Evolutionary conservation across 495 filamentous ascomycete genomes (phyloP).

Genomic region (Aspergillus cristatus): DNA sequence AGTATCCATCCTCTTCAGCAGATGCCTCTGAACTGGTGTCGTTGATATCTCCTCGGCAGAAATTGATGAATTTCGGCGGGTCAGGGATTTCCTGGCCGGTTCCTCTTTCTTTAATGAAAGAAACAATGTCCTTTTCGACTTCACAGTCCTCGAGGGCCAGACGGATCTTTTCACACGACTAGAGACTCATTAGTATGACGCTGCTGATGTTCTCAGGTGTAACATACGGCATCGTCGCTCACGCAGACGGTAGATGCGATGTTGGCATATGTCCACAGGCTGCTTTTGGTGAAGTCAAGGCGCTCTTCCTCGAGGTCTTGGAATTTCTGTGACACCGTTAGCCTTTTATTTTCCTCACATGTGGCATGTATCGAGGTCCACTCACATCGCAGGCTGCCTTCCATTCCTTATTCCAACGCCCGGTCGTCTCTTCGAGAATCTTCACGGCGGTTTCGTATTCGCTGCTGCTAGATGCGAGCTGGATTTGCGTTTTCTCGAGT

Average conservation of each 20-base stretch:
- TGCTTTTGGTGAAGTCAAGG: constrained; percentile 93
- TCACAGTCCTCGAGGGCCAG: constrained; percentile 90
- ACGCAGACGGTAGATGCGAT: constrained; percentile 98
- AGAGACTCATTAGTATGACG: constrained; percentile 10
- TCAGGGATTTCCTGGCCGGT: constrained; percentile 98
- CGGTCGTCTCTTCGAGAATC: constrained; percentile 89
- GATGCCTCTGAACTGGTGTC: constrained; percentile 75
- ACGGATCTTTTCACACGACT: constrained; percentile 94
- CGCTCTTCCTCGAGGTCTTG: constrained; percentile 98
- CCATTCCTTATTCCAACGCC: constrained; percentile 96
- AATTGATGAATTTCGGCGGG: constrained; percentile 97
- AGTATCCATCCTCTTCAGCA: constrained; percentile 79
- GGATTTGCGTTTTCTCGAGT: constrained; percentile 96
- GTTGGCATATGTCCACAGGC: constrained; percentile 95
- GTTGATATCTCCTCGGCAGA: constrained; percentile 80
- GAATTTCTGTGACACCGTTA: constrained; percentile 61
- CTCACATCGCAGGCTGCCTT: constrained; percentile 84
- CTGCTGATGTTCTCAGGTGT: background rate
- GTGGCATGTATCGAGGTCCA: background rate
- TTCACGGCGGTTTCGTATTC: constrained; percentile 94
- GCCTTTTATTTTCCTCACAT: constrained; percentile 1
- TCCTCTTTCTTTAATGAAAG: constrained; percentile 81
- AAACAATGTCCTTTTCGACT: constrained; percentile 87
- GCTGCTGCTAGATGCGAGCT: constrained; percentile 75
- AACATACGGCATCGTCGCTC: constrained; percentile 78